Evolutionary conservation across 176 grass and related monocot species (phyloP).

Genomic region (Zea luxurians): DNA sequence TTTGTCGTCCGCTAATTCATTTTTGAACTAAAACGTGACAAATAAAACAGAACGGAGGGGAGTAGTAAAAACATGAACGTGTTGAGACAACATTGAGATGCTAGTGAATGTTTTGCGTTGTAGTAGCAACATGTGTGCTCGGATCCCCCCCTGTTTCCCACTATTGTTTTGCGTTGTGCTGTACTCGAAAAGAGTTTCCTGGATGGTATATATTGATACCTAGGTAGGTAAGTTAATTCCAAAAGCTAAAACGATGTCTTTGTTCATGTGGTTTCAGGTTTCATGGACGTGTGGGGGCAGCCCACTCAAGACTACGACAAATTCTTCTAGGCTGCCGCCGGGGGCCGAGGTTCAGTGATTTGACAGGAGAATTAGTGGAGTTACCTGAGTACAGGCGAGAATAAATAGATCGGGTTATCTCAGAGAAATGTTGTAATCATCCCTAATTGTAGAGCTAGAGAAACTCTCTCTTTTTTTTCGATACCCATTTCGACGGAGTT

Average conservation of each 20-base stretch:
- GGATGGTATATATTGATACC: conserved; percentile 14
- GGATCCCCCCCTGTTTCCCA: neutral
- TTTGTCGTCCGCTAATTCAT: too few species aligned
- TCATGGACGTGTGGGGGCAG: conserved; percentile 69
- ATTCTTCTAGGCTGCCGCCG: conserved; percentile 50
- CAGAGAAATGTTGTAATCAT: conserved; percentile 28
- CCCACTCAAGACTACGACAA: conserved; percentile 54
- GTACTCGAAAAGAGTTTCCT: conserved; percentile 6
- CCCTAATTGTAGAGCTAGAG: conserved; percentile 16
- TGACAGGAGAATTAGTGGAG: conserved; percentile 29
- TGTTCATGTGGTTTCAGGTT: conserved; percentile 46
- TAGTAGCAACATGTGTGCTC: neutral
- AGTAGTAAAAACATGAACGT: conserved; percentile 10
- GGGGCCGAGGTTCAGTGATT: neutral
- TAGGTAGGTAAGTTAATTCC: neutral
- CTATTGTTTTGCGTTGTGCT: neutral
- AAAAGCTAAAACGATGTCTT: neutral
- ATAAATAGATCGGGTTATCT: conserved; percentile 38
- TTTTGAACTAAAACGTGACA: too few species aligned
- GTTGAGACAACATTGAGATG: conserved; percentile 10
- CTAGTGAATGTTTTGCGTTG: neutral
- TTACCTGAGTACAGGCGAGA: conserved; percentile 39
- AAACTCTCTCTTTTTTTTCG: conserved; percentile 14
- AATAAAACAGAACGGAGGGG: too few species aligned
- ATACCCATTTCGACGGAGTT: conserved; percentile 22